Percentiles rank a stretch among this genome's conserved stretches.
These are phyloP conservation scores for Pseudogymnoascus sp. DNA, from an alignment of 2,329 filamentous ascomycete genomes.

Conservation along the genomic window DNA sequence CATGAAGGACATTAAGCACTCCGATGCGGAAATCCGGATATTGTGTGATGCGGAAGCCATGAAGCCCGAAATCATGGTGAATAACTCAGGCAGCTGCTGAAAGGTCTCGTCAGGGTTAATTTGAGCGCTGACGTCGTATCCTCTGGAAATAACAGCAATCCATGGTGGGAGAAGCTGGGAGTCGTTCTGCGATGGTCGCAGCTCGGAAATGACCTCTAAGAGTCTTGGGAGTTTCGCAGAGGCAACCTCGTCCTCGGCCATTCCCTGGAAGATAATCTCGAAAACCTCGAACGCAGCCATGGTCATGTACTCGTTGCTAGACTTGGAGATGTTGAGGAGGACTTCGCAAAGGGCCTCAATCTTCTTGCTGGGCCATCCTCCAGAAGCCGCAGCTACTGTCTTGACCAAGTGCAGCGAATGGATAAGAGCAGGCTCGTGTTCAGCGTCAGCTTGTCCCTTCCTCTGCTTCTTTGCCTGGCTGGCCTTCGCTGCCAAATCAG, in stretches of 20 bases:
- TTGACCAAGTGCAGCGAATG: slow-evolving; percentile 90
- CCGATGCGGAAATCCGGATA: slow-evolving; percentile 87
- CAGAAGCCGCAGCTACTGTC: slow-evolving; percentile 76
- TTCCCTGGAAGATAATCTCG: slow-evolving; percentile 89
- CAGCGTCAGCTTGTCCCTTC: slow-evolving; percentile 48
- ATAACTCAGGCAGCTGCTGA: slow-evolving; percentile 78
- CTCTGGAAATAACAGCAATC: slow-evolving; percentile 91
- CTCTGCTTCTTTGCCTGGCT: slow-evolving; percentile 62
- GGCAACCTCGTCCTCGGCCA: slow-evolving; percentile 78
- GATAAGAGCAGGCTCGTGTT: slow-evolving; percentile 76
- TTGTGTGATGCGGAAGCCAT: slow-evolving; percentile 84
- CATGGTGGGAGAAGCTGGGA: slow-evolving; percentile 91
- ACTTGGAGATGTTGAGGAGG: slow-evolving; percentile 79
- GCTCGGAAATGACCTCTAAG: slow-evolving; percentile 83
- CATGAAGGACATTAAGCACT: slow-evolving; percentile 89
- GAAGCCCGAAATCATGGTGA: slow-evolving; percentile 72
- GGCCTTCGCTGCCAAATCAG: slow-evolving; percentile 62
- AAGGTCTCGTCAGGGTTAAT: slow-evolving; percentile 88
- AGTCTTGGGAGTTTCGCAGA: slow-evolving; percentile 84
- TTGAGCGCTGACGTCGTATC: slow-evolving; percentile 88
- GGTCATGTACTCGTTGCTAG: slow-evolving; percentile 90
- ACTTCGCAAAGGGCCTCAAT: slow-evolving; percentile 89
- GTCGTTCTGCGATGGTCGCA: slow-evolving; percentile 88
- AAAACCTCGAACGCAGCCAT: slow-evolving; percentile 97
- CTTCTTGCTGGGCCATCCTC: slow-evolving; percentile 94